Evolutionary conservation across 1,284 basidiomycete genomes (phyloP).

Genomic region (Cryptococcus maquisensis): DNA sequence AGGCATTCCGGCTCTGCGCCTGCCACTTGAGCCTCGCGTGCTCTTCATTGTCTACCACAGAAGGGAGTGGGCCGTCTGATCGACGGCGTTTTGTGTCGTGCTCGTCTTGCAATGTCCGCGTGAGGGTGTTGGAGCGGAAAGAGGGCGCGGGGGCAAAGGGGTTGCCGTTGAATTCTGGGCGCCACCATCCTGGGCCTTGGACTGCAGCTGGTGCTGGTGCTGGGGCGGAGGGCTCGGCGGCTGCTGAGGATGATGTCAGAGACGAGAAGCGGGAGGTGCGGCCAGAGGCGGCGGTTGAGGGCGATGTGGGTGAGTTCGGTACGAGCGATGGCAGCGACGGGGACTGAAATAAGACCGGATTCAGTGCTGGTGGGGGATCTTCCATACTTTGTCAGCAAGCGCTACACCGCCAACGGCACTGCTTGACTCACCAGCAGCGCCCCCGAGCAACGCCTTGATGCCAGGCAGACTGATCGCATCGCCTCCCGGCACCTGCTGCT

Average conservation of each 20-base stretch:
- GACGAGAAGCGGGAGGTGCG: constrained; percentile 42
- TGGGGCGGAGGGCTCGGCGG: constrained; percentile 1
- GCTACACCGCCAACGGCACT: not conserved
- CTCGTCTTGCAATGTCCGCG: constrained; percentile 23
- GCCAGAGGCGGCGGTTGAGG: constrained; percentile 25
- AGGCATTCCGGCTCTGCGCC: constrained; percentile 42
- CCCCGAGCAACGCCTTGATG: constrained; percentile 32
- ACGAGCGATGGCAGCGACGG: constrained; percentile 30
- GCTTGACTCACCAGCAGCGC: constrained; percentile 15
- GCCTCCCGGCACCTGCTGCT: not conserved
- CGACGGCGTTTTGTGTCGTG: constrained; percentile 37
- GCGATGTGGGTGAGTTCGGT: constrained; percentile 32
- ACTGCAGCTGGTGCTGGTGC: no score
- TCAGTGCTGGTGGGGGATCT: constrained; percentile 18
- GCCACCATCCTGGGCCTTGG: constrained; percentile 47
- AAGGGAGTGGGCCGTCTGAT: constrained; percentile 33
- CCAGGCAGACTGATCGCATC: constrained; percentile 31
- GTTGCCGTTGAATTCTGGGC: constrained; percentile 28
- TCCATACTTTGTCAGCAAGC: constrained; percentile 9
- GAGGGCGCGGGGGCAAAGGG: not conserved
- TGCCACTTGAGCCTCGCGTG: constrained; percentile 38
- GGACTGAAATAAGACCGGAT: constrained; percentile 18
- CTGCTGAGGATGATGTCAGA: constrained; percentile 30
- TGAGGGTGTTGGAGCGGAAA: constrained; percentile 13
- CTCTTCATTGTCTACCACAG: constrained; percentile 37